Conservation (phyloP, 805 yeast species). For the Lachancea waltii region DNA sequence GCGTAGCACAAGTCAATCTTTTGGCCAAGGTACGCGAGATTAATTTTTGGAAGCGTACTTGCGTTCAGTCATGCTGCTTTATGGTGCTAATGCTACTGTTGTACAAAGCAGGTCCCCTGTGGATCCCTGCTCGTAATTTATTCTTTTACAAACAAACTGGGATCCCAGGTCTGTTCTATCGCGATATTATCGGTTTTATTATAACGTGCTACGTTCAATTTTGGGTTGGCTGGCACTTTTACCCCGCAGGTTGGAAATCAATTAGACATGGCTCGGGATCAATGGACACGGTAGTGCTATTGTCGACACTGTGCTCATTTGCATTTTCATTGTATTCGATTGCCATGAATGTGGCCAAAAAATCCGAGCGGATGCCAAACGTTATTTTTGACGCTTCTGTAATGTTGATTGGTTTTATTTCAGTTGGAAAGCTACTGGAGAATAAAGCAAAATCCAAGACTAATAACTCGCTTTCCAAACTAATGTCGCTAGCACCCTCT, state of each 20-base stretch:
- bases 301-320: slow-evolving; percentile 77
- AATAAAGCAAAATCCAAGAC: slow-evolving; percentile 91
- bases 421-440: slow-evolving; percentile 88
- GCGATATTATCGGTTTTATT: slow-evolving; percentile 54
- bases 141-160: slow-evolving; percentile 27
- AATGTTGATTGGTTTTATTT: slow-evolving; percentile 77
- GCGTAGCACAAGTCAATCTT: slow-evolving; percentile 59
- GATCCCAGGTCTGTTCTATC: slow-evolving; percentile 23
- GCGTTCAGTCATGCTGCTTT: slow-evolving; percentile 44
- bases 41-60: slow-evolving; percentile 56
- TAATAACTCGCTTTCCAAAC: slow-evolving; percentile 75
- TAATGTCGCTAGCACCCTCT: slow-evolving; percentile 76
- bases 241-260: slow-evolving; percentile 57
- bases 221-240: slow-evolving; percentile 59
- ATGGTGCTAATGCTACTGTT: slow-evolving; percentile 57
- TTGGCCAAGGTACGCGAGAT: slow-evolving; percentile 69
- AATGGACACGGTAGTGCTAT: slow-evolving; percentile 86
- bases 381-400: slow-evolving; percentile 80
- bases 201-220: slow-evolving; percentile 59
- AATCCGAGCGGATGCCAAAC: slow-evolving; percentile 44
- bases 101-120: slow-evolving; percentile 44
- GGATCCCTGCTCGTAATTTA: slow-evolving; percentile 28
- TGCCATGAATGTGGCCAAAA: slow-evolving; percentile 37
- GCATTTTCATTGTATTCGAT: slow-evolving; percentile 65
- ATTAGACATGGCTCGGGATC: slow-evolving; percentile 66